These are phyloP conservation scores for Prinsepia uniflora DNA, from an alignment of 306 rosid genomes.

Conservation along the genomic window DNA sequence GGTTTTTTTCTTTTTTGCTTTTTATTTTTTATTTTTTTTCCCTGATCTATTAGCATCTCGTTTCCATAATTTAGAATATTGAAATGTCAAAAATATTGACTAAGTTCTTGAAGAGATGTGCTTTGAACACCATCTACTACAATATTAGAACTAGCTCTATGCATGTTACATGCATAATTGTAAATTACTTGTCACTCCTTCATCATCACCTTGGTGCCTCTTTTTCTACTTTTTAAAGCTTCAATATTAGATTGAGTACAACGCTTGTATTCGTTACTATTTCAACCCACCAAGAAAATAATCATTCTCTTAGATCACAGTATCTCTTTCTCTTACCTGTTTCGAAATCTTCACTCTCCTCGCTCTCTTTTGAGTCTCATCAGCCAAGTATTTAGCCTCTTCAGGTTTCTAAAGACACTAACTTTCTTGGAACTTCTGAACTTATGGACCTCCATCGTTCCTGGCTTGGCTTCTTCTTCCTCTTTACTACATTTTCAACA, in stretches of 20 bases:
- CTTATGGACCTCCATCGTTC: conserved; percentile 39
- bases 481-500: conserved; percentile 45
- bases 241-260: not conserved
- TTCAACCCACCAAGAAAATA: conserved; percentile 39
- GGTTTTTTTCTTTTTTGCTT: too few relatives aligned
- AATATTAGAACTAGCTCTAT: not conserved
- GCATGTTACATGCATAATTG: conserved; percentile 12
- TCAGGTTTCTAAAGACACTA: conserved; percentile 21
- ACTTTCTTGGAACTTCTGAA: conserved; percentile 7
- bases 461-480: conserved; percentile 45
- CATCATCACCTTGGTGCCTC: conserved; percentile 32
- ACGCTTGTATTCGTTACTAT: conserved; percentile 19
- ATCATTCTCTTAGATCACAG: conserved; percentile 21
- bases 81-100: not conserved
- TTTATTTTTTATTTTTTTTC: too few relatives aligned
- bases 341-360: conserved; percentile 21
- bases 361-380: not conserved
- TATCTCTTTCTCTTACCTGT: conserved; percentile 38
- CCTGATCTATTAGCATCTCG: too few relatives aligned
- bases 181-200: conserved; percentile 23
- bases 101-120: not conserved
- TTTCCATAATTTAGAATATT: too few relatives aligned
- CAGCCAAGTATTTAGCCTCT: conserved; percentile 21
- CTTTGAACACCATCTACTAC: conserved; percentile 12
- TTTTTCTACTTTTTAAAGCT: conserved; percentile 18